These are phyloP conservation scores for Sphaceloma murrayae DNA, from an alignment of 2,329 filamentous ascomycete genomes.

Conservation along the genomic window DNA sequence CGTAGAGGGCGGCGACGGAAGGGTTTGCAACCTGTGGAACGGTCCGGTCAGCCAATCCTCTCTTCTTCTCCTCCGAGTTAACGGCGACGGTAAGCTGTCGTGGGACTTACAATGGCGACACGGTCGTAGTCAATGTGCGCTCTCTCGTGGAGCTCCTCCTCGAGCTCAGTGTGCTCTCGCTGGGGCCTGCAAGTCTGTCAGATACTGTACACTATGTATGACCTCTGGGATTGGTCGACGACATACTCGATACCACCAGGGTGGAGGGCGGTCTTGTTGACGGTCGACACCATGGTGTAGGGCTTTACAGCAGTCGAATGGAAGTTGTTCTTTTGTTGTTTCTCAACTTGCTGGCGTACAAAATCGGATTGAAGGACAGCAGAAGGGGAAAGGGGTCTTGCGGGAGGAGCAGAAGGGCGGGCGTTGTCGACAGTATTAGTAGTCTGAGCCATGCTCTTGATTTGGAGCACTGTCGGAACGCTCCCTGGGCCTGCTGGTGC, in stretches of 20 bases:
- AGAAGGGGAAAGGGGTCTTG: slow-evolving; percentile 23
- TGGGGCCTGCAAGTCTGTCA: slow-evolving; percentile 57
- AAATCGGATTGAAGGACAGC: slow-evolving; percentile 44
- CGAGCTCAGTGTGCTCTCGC: slow-evolving; percentile 87
- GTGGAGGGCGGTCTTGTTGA: slow-evolving; percentile 91
- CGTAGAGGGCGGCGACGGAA: slow-evolving; percentile 89
- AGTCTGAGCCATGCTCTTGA: slow-evolving; percentile 12
- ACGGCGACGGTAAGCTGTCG: slow-evolving; percentile 8
- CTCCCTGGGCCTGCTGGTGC: slow-evolving; percentile 8
- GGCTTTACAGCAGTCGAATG: slow-evolving; percentile 48
- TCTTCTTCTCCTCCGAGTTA: no score
- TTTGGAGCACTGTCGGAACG: slow-evolving; percentile 6
- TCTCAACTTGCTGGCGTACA: slow-evolving; percentile 47
- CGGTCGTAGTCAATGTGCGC: slow-evolving; percentile 99
- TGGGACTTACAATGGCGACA: slow-evolving; percentile 76
- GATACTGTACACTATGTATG: not conserved
- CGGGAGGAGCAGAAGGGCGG: slow-evolving; percentile 19
- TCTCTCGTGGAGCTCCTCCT: slow-evolving; percentile 94
- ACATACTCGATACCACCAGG: slow-evolving; percentile 82
- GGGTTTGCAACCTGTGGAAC: slow-evolving; percentile 69
- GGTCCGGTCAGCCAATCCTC: no score
- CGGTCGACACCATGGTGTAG: slow-evolving; percentile 39
- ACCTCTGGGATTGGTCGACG: slow-evolving; percentile 11
- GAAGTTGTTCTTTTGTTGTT: slow-evolving; percentile 50
- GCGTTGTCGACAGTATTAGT: slow-evolving; percentile 15